Evolutionary conservation across 1,284 basidiomycete species (phyloP), one percentile per base, ranked within the genome.

Genomic region (Ustilago nuda): DNA sequence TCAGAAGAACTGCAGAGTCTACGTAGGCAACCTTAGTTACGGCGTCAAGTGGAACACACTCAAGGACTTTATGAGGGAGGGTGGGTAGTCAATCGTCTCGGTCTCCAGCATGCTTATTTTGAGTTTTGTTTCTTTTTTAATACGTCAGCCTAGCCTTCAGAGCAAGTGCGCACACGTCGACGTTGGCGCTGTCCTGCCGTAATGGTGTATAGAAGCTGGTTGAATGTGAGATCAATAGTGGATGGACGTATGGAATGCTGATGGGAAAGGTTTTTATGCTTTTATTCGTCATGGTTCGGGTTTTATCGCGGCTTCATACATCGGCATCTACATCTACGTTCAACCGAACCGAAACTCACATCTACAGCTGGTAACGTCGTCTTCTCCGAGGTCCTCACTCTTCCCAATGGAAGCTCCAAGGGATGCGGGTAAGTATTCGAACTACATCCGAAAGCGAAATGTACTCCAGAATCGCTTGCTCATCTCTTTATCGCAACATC

Each of bases 11-110:
- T 95, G 98, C 88, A 90, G 96, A 78, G 94, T 98, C 83, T 98
- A 99, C 86, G 94, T 98, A 86, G 96, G 95, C 85, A 98, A 98
- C 87, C 91, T 98, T 87, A 93, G 92, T 86, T 98, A 97, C 89
- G 93, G 95, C 87, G 93, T 95, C 91, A 95, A 93, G 88, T 97
- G 95, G 89, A 91, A 93, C 88, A 94, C 97, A 89, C 90, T 98
- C 88, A 94, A 95, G 81, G 83, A 83, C 58, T 76, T 82, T 66
- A 79, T 81, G 82, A 73, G 72, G 78, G 81, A 79, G 76, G 81
- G 81, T 82, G 80, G 61, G 81, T 81, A 75, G 70, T 70, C 23
- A 59, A 35, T 19, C 12, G 39, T 41, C 57, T 50, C 54, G 45
- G 33, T 61, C 45, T 45, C 56, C 48, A 59, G 45, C 39, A 43